phyloP scores from a whole-genome alignment of 139 green algal genomes.

The Ettlia oleoabundans region DNA sequence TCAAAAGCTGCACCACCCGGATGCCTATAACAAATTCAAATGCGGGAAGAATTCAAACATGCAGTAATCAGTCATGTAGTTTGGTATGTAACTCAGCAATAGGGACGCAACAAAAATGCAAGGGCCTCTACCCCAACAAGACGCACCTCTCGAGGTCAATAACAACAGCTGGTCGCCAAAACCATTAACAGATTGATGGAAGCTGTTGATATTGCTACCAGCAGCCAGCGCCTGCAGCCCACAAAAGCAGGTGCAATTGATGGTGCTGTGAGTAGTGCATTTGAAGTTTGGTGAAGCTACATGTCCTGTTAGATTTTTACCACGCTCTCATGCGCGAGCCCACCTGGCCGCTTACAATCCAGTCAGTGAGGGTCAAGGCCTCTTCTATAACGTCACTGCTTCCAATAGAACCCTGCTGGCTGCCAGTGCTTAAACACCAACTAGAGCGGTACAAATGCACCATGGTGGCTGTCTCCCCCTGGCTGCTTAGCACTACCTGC shows the following conservation, averaged over 20 bases:
- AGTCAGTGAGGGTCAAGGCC: slow-evolving; percentile 27
- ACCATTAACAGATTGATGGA: slow-evolving; percentile 13
- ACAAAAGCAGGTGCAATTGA: background rate
- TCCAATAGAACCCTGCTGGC: too few relatives aligned
- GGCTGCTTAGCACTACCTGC: slow-evolving; percentile 13
- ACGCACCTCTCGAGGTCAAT: slow-evolving; percentile 46
- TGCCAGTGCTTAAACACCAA: background rate
- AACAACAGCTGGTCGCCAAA: slow-evolving; percentile 51
- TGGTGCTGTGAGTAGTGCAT: background rate
- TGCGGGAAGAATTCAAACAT: too few relatives aligned
- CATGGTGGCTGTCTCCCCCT: slow-evolving; percentile 5
- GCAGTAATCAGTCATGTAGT: too few relatives aligned
- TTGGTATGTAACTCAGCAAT: too few relatives aligned
- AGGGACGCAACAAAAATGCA: background rate
- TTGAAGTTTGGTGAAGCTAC: background rate
- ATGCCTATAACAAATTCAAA: slow-evolving; percentile 41
- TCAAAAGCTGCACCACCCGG: slow-evolving; percentile 52
- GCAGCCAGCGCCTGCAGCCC: background rate
- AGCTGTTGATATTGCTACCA: background rate
- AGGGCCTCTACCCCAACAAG: background rate
- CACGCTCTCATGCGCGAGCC: background rate
- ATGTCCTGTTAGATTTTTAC: background rate
- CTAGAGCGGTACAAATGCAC: background rate
- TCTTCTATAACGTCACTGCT: slow-evolving; percentile 4
- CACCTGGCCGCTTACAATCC: slow-evolving; percentile 38